Evolutionary conservation across 2,329 filamentous ascomycete species (phyloP).

Genomic region (Fusarium piperis): DNA sequence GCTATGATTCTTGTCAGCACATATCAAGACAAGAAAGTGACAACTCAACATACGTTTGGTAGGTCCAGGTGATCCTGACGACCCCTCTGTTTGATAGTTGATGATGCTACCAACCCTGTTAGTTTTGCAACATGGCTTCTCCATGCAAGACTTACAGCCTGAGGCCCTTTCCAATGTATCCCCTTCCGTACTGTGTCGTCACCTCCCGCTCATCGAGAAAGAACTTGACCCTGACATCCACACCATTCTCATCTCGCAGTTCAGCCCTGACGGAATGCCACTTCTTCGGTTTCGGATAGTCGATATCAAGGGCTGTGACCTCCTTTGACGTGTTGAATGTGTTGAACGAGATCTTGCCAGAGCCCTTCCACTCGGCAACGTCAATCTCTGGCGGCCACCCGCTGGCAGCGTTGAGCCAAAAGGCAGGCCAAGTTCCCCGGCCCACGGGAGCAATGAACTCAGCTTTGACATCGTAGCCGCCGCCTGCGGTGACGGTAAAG

Average conservation of each 20-base stretch:
- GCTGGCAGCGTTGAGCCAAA: constrained; percentile 30
- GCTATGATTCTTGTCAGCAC: background rate
- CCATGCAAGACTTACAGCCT: constrained; percentile 11
- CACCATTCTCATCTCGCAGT: constrained; percentile 28
- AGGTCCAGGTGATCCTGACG: constrained; percentile 26
- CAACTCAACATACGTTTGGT: constrained; percentile 1
- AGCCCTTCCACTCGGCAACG: constrained; percentile 31
- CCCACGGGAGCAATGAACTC: constrained; percentile 28
- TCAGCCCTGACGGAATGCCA: constrained; percentile 33
- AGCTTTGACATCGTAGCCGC: constrained; percentile 25
- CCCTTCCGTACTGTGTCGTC: constrained; percentile 28
- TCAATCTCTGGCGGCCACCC: constrained; percentile 34
- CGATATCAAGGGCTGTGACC: constrained; percentile 16
- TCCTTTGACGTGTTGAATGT: constrained; percentile 30
- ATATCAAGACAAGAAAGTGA: rapidly evolving
- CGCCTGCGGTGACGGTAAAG: constrained; percentile 20
- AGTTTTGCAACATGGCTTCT: background rate
- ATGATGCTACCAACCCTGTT: constrained; percentile 4
- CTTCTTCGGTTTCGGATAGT: constrained; percentile 19
- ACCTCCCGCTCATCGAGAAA: constrained; percentile 26
- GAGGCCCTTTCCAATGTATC: constrained; percentile 25
- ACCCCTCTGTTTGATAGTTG: constrained; percentile 32
- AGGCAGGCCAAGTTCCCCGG: constrained; percentile 25
- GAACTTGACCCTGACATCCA: constrained; percentile 32
- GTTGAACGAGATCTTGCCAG: constrained; percentile 32